Conservation (phyloP, 306 rosid genomes). For the Casuarina glauca region DNA sequence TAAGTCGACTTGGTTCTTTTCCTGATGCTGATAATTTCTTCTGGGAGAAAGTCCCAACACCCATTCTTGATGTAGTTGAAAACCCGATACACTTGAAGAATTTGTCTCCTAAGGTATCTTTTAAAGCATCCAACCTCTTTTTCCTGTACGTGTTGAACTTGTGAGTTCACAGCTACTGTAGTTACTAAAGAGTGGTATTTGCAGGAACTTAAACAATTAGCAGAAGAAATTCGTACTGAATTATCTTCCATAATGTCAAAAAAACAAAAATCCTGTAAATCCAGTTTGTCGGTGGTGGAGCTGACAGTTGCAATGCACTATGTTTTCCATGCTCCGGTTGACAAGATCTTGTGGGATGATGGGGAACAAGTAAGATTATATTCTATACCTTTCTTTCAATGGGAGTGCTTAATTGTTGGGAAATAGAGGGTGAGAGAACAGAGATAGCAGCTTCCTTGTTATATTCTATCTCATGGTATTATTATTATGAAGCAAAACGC, state of each 20-base stretch:
- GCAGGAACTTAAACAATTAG: conserved; percentile 88
- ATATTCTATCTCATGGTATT: background rate
- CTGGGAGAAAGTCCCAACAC: conserved; percentile 71
- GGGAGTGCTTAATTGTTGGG: background rate
- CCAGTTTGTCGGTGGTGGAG: conserved; percentile 76
- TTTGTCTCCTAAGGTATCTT: conserved; percentile 65
- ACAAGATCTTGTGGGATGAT: conserved; percentile 89
- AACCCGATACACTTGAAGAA: conserved; percentile 88
- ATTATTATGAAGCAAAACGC: background rate
- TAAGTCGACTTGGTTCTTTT: conserved; percentile 42
- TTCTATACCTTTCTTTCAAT: background rate
- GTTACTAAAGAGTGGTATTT: conserved; percentile 27
- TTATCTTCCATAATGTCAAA: conserved; percentile 50
- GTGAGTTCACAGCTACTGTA: conserved; percentile 25
- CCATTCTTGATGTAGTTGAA: conserved; percentile 78
- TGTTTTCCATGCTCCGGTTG: conserved; percentile 91
- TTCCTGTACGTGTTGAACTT: conserved; percentile 7
- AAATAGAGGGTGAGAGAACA: conserved; percentile 1
- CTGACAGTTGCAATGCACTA: conserved; percentile 86
- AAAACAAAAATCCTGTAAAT: conserved; percentile 40
- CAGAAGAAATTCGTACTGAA: conserved; percentile 72
- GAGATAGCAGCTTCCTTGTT: background rate
- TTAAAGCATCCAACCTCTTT: conserved; percentile 17
- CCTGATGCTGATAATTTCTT: conserved; percentile 58
- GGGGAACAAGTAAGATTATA: conserved; percentile 77